A percentile compares a stretch with the other conserved stretches of the same genome.
Conservation (phyloP, 2,329 filamentous ascomycete species). For the Pseudogymnoascus sp. region DNA sequence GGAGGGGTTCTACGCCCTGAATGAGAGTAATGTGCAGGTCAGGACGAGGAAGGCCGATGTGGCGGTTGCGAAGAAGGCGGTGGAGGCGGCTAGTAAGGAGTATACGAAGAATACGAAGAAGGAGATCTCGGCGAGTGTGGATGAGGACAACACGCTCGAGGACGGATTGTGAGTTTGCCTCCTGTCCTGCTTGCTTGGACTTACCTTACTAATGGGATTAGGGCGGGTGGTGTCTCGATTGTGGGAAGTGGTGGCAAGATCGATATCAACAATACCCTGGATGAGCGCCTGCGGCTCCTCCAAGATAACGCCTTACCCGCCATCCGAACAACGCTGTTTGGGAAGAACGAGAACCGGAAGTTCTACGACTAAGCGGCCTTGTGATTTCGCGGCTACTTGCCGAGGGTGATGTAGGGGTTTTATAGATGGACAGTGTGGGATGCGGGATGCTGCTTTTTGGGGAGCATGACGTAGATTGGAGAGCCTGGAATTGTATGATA, state of each 20-base stretch:
- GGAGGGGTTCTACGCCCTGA: constrained; percentile 82
- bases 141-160: constrained; percentile 71
- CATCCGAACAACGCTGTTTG: constrained; percentile 81
- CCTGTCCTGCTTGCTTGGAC: neutral
- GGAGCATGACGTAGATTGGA: constrained; percentile 29
- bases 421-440: neutral
- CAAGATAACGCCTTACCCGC: constrained; percentile 78
- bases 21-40: constrained; percentile 69
- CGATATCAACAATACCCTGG: constrained; percentile 97
- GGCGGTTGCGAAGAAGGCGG: constrained; percentile 67
- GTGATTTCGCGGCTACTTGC: neutral
- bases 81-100: constrained; percentile 67
- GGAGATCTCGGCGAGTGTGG: constrained; percentile 62
- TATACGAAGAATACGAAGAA: constrained; percentile 73
- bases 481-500: constrained; percentile 9
- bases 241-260: constrained; percentile 85
- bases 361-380: constrained; percentile 70
- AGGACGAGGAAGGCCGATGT: constrained; percentile 74
- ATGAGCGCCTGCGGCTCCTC: constrained; percentile 78
- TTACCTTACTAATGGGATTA: constrained; percentile 32
- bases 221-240: constrained; percentile 75
- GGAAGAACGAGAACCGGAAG: constrained; percentile 89
- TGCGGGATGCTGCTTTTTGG: constrained; percentile 17
- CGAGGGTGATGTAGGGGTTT: neutral
- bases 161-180: constrained; percentile 66